Conservation (phyloP, 2,329 filamentous ascomycete species). For the Cercospora canescens region DNA sequence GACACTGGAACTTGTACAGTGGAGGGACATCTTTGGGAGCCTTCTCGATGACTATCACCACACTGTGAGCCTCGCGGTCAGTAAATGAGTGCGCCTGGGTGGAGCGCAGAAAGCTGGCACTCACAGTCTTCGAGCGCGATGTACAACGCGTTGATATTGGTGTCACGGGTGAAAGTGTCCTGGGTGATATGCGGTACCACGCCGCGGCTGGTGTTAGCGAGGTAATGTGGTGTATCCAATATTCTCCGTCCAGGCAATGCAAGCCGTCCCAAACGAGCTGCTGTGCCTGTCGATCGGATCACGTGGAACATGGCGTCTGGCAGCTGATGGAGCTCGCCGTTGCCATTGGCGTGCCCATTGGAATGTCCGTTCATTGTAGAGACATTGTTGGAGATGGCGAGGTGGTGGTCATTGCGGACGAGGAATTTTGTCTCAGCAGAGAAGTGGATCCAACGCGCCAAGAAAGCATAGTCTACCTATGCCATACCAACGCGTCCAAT, state of each 20-base stretch:
- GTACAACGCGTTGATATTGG: slow-evolving; percentile 69
- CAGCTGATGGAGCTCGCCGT: slow-evolving; percentile 14
- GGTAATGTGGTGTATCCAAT: slow-evolving; percentile 81
- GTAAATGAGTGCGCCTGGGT: slow-evolving; percentile 25
- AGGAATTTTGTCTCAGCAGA: background rate
- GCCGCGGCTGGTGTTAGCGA: slow-evolving; percentile 79
- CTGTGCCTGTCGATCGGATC: slow-evolving; percentile 37
- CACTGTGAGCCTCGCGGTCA: slow-evolving; percentile 42
- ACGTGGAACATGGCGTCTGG: slow-evolving; percentile 48
- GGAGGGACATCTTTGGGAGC: slow-evolving; percentile 50
- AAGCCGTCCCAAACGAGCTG: slow-evolving; percentile 68
- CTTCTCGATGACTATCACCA: slow-evolving; percentile 63
- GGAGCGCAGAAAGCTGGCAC: slow-evolving; percentile 36
- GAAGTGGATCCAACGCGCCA: slow-evolving; percentile 11
- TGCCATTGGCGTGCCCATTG: slow-evolving; percentile 5
- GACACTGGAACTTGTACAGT: slow-evolving; percentile 51
- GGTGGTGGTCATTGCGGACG: background rate
- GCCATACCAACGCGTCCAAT: background rate
- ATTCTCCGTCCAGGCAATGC: slow-evolving; percentile 61
- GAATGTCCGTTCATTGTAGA: slow-evolving; percentile 6
- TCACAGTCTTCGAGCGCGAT: slow-evolving; percentile 90
- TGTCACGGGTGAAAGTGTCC: slow-evolving; percentile 71
- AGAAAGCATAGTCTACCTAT: slow-evolving; percentile 1
- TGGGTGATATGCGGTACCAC: slow-evolving; percentile 85
- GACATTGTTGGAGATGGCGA: background rate